Evolutionary conservation across 2,329 filamentous ascomycete genomes (phyloP).

Genomic region (Aspergillus intermedius): DNA sequence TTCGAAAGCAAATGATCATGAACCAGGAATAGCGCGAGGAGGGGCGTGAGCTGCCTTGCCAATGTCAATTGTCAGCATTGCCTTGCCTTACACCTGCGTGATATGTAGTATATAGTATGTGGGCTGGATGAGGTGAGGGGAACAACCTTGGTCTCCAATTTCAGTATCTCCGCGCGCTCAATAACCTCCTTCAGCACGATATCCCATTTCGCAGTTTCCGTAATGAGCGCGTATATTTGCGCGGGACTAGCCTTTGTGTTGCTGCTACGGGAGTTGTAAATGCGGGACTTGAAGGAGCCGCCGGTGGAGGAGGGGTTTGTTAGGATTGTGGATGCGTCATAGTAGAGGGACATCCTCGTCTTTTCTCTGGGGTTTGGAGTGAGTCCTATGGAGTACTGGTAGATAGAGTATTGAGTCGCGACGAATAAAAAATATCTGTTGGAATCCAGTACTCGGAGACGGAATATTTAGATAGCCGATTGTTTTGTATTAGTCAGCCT

Average conservation of each 20-base stretch:
- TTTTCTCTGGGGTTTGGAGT: not conserved
- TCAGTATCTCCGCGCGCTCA: constrained; percentile 67
- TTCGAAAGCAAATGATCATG: constrained; percentile 83
- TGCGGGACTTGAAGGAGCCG: constrained; percentile 80
- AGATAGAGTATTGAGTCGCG: too few species aligned
- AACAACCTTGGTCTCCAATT: constrained; percentile 74
- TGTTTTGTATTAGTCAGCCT: too few species aligned
- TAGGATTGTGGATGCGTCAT: constrained; percentile 76
- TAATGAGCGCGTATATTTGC: constrained; percentile 79
- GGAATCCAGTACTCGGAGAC: too few species aligned
- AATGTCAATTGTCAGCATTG: constrained; percentile 31
- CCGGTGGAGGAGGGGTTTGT: constrained; percentile 56
- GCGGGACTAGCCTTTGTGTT: constrained; percentile 62
- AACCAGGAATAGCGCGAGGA: constrained; percentile 71
- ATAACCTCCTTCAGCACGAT: constrained; percentile 80
- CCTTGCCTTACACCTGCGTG: too few species aligned
- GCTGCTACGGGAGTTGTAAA: constrained; percentile 66
- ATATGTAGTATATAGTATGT: not conserved
- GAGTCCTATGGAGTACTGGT: too few species aligned
- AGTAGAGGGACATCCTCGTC: constrained; percentile 77
- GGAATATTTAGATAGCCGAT: too few species aligned
- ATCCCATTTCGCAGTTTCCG: constrained; percentile 89
- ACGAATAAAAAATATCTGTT: too few species aligned
- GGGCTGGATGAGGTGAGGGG: not conserved
- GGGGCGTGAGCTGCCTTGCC: constrained; percentile 62